A percentile compares a stretch with the other conserved stretches of the same genome.
phyloP scores from a whole-genome alignment of 1,284 basidiomycete species.

The Malassezia furfur region DNA sequence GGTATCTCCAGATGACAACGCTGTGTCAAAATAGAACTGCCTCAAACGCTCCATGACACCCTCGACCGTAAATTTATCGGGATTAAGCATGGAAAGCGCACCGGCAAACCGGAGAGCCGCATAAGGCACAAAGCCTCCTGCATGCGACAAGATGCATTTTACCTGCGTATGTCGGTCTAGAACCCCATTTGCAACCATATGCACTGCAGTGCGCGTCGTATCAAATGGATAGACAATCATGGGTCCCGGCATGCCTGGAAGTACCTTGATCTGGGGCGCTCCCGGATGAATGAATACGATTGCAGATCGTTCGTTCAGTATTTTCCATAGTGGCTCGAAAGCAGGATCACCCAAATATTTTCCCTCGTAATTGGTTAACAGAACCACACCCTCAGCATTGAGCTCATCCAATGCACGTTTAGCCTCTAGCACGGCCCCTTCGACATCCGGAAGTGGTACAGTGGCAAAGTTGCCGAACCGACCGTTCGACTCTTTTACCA shows the following conservation, averaged over 20 bases:
- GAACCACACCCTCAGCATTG: neutral
- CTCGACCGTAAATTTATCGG: neutral
- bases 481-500: neutral
- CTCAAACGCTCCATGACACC: neutral
- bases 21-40: neutral
- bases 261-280: neutral
- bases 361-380: neutral
- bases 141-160: neutral
- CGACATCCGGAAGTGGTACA: neutral
- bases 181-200: neutral
- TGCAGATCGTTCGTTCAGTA: neutral
- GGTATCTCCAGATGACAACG: neutral
- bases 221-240: neutral
- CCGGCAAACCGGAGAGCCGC: neutral
- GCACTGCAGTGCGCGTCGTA: conserved; percentile 1
- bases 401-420: conserved; percentile 1
- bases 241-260: neutral
- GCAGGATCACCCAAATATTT: neutral
- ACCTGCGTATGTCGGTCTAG: neutral
- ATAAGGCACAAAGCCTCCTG: neutral
- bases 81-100: neutral
- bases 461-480: conserved; percentile 1
- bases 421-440: neutral
- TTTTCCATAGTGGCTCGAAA: neutral
- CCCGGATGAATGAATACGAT: neutral